Percentiles rank a stretch among this genome's conserved stretches.
Evolutionary conservation across 2,329 filamentous ascomycete species (phyloP).

Genomic region (Pseudogymnoascus sp.): DNA sequence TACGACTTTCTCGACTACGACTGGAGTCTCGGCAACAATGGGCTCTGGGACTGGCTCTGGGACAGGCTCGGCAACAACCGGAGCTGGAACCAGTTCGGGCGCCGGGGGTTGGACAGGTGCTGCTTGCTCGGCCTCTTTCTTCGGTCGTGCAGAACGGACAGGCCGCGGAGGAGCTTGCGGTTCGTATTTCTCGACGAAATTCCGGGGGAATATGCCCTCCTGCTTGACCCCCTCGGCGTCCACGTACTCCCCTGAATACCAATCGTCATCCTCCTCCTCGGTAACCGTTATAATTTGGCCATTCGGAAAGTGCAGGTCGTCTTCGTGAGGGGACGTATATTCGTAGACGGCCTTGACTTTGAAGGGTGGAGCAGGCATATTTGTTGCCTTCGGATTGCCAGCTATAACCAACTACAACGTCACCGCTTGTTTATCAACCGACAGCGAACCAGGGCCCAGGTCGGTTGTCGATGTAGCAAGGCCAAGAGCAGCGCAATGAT

Average conservation of each 20-base stretch:
- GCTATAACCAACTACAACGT: constrained; percentile 6
- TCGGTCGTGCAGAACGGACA: constrained; percentile 59
- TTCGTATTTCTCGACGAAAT: constrained; percentile 96
- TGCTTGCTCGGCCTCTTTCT: constrained; percentile 41
- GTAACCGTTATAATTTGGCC: constrained; percentile 93
- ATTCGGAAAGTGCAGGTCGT: constrained; percentile 79
- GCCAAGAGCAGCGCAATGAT: not conserved
- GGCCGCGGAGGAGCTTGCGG: constrained; percentile 84
- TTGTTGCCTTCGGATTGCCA: constrained; percentile 24
- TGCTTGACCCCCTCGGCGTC: constrained; percentile 67
- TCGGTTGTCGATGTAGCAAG: constrained; percentile 2
- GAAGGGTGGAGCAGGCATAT: constrained; percentile 67
- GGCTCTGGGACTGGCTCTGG: constrained; percentile 31
- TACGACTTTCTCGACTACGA: constrained; percentile 24
- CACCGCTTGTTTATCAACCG: constrained; percentile 9
- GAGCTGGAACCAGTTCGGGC: constrained; percentile 20
- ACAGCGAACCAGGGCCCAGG: constrained; percentile 3
- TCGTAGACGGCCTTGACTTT: constrained; percentile 96
- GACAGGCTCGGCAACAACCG: not conserved
- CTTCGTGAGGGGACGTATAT: constrained; percentile 86
- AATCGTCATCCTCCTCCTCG: constrained; percentile 86
- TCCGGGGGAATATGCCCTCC: constrained; percentile 87
- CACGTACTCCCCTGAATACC: constrained; percentile 84
- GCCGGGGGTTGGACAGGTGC: constrained; percentile 34
- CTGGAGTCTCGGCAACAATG: constrained; percentile 28